These are phyloP conservation scores for Xylariaceae sp. DNA, from an alignment of 2,329 filamentous ascomycete genomes.

Conservation along the genomic window DNA sequence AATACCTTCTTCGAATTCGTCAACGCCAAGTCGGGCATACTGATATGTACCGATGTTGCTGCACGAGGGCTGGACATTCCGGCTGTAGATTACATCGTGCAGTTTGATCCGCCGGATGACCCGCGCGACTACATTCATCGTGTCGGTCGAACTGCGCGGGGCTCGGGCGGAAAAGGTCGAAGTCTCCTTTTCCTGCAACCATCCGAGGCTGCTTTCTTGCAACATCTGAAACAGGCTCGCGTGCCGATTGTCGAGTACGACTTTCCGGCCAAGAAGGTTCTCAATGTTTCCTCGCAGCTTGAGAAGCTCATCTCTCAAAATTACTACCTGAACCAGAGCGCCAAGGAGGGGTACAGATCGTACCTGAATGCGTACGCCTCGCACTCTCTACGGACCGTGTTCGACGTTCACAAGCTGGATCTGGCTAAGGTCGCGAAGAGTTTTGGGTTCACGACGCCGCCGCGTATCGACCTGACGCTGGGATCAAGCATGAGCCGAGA, in stretches of 20 bases:
- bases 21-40: conserved; percentile 69
- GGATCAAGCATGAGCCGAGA: conserved; percentile 69
- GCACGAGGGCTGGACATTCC: conserved; percentile 87
- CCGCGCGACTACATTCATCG: conserved; percentile 61
- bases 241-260: conserved; percentile 96
- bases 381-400: conserved; percentile 74
- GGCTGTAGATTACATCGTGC: conserved; percentile 90
- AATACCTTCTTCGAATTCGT: conserved; percentile 98
- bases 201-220: conserved; percentile 84
- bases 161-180: conserved; percentile 73
- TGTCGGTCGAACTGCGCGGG: conserved; percentile 88
- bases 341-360: conserved; percentile 71
- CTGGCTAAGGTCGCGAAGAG: conserved; percentile 75
- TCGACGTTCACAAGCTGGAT: conserved; percentile 67
- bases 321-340: conserved; percentile 90
- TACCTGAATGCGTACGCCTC: conserved; percentile 95
- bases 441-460: conserved; percentile 72
- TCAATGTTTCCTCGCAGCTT: conserved; percentile 83
- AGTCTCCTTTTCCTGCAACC: conserved; percentile 92
- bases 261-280: conserved; percentile 84
- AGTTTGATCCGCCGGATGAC: conserved; percentile 92
- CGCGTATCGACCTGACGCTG: conserved; percentile 70
- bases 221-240: conserved; percentile 81
- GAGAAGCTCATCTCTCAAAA: conserved; percentile 93
- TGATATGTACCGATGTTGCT: conserved; percentile 96